These are phyloP conservation scores for Lactifluus rugatus DNA, from an alignment of 768 basidiomycete species.

Conservation along the genomic window DNA sequence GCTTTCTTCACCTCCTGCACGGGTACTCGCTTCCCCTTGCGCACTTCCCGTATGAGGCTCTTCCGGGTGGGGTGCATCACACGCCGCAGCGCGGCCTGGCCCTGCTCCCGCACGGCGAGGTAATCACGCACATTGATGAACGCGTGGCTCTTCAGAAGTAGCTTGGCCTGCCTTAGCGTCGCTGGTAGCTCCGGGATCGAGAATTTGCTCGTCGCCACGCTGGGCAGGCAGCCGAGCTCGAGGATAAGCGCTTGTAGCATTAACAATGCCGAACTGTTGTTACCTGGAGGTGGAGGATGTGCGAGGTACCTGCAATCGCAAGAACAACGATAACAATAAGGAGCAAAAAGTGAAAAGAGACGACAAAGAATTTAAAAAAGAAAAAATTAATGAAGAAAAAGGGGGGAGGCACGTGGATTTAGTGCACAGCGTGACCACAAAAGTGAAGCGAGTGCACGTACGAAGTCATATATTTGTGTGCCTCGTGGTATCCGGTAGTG, in stretches of 20 bases:
- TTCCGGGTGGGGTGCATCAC: constrained; percentile 54
- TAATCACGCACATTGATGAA: constrained; percentile 72
- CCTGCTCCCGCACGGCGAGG: constrained; percentile 52
- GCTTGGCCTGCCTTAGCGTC: constrained; percentile 57
- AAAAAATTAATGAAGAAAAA: neutral
- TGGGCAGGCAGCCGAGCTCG: constrained; percentile 45
- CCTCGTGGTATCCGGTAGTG: constrained; percentile 42
- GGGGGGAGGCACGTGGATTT: neutral
- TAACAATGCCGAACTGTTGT: constrained; percentile 41
- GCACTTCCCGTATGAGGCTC: constrained; percentile 53
- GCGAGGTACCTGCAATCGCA: constrained; percentile 38
- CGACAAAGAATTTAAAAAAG: neutral
- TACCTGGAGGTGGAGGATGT: constrained; percentile 33
- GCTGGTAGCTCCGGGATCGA: constrained; percentile 40
- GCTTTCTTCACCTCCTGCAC: constrained; percentile 53
- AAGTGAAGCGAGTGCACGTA: constrained; percentile 29
- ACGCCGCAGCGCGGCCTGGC: constrained; percentile 47
- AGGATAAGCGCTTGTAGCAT: constrained; percentile 67
- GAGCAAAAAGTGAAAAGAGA: neutral
- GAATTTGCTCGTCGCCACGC: constrained; percentile 28
- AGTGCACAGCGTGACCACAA: neutral
- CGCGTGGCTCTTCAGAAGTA: constrained; percentile 51
- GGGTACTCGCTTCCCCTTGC: constrained; percentile 34
- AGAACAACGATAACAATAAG: too few species aligned
- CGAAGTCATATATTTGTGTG: constrained; percentile 51